Base-by-base conservation (phyloP, 495 filamentous ascomycete species). In the Massariosphaeria phaeospora region DNA sequence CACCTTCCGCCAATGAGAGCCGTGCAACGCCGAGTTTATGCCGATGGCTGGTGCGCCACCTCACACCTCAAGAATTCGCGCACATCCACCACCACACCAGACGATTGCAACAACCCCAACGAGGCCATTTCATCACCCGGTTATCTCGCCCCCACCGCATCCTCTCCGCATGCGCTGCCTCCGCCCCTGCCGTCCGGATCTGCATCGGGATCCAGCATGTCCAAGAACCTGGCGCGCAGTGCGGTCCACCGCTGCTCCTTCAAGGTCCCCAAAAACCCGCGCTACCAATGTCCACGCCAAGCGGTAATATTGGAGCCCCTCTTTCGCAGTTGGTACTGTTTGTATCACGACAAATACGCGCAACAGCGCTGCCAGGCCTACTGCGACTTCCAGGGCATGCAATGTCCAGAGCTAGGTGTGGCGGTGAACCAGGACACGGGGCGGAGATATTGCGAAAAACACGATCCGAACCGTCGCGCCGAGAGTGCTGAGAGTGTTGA, bases 261-360 rank as follows among this genome's bases (percentile, higher is more conserved):
- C 24, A 38, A 39, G 38, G 42, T 52, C 35, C 48, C 34, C 1
- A 40, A 42, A 11, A 52, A 52, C 18, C 24, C 35, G 29, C n/a
- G 33, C 13, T 52, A 52, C 34, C 41, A 39, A 17, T 52, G 48
- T 26, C 48, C 48, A 11, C 35, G 48, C 4, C n/a, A 52, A 5
- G 48, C 13, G 2, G 48, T 41, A 36, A 41, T 52, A 36, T 42
- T 52, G 13, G 33, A 52, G 18, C 48, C 33, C 3, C 15, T 39
- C 9, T n/a, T 20, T 17, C 13, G 9, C 4, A 11, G 25, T 5
- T 52, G 48, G 48, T 52, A 52, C 36, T 52, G 48, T n/a, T 13
- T n/a, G 25, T 9, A 29, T 9, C 48, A 52, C 48, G 48, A 52
- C 26, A 35, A 18, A 2, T 15, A 29, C 21, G 23, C 38, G 23